Evolutionary conservation across 1,139 yeast species (phyloP).

Genomic region (Yamadazyma dushanensis): DNA sequence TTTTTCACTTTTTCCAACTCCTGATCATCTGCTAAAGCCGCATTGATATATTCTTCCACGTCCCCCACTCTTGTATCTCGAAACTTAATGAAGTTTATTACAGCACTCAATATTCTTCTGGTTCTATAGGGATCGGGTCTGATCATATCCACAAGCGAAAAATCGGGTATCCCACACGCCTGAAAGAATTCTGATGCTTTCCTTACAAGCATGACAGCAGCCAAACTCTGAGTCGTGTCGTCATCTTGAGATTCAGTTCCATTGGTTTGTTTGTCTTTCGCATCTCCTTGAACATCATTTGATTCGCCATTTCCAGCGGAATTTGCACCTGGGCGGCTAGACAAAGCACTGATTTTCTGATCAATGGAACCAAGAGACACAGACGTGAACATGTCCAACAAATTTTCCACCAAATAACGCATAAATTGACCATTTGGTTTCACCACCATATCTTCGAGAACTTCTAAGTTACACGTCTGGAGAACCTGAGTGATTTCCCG

Average conservation of each 20-base stretch:
- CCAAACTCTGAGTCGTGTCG: conserved; percentile 36
- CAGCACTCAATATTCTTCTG: conserved; percentile 72
- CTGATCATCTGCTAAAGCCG: conserved; percentile 52
- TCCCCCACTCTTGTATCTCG: conserved; percentile 75
- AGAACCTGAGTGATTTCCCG: conserved; percentile 64
- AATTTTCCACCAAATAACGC: conserved; percentile 63
- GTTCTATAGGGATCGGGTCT: conserved; percentile 69
- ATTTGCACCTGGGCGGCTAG: conserved; percentile 4
- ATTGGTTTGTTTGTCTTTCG: conserved; percentile 5
- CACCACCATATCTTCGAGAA: conserved; percentile 60
- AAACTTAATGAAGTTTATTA: conserved; percentile 81
- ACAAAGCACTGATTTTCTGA: conserved; percentile 13
- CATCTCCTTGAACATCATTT: conserved; percentile 1
- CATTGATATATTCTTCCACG: conserved; percentile 59
- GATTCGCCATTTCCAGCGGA: conserved; percentile 6
- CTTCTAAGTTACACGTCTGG: conserved; percentile 62
- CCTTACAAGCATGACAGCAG: conserved; percentile 55
- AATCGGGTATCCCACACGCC: conserved; percentile 77
- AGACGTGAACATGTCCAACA: conserved; percentile 69
- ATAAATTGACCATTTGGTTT: conserved; percentile 70
- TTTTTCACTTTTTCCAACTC: conserved; percentile 30
- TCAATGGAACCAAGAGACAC: conserved; percentile 50
- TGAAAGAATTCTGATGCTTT: conserved; percentile 62
- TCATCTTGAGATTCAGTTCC: conserved; percentile 9
- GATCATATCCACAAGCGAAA: conserved; percentile 63